A percentile compares a stretch with the other conserved stretches of the same genome.
These are phyloP conservation scores for Lentinus tigrinus DNA, from an alignment of 768 basidiomycete genomes.

Conservation along the genomic window DNA sequence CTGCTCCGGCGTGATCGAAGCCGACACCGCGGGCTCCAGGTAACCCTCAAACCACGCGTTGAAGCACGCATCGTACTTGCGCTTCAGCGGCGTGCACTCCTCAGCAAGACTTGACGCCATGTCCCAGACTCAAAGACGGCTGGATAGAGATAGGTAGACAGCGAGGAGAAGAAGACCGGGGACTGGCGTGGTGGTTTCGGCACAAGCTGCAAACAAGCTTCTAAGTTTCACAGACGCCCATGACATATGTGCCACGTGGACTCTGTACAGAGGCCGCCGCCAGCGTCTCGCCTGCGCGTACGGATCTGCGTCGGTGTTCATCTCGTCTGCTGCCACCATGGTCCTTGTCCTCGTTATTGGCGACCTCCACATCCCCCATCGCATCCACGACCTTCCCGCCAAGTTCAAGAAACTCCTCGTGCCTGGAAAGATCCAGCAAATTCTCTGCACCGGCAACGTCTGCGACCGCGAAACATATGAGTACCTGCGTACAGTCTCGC, in stretches of 20 bases:
- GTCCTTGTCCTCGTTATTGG: slow-evolving; percentile 93
- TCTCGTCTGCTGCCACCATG: slow-evolving; percentile 42
- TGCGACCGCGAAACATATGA: slow-evolving; percentile 98
- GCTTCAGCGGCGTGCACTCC: slow-evolving; percentile 88
- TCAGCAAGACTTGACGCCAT: slow-evolving; percentile 83
- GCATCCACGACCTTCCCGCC: slow-evolving; percentile 84
- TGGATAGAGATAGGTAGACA: not conserved
- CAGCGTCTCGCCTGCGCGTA: not conserved
- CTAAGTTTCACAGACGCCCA: slow-evolving; percentile 11
- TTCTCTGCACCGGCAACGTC: slow-evolving; percentile 95
- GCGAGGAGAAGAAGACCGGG: not conserved
- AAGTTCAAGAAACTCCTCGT: slow-evolving; percentile 96
- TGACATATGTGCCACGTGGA: slow-evolving; percentile 17
- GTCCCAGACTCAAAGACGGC: not conserved
- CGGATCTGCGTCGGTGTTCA: not conserved
- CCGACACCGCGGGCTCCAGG: slow-evolving; percentile 71
- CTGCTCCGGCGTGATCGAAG: slow-evolving; percentile 45
- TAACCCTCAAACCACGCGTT: slow-evolving; percentile 98
- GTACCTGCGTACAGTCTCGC: slow-evolving; percentile 90
- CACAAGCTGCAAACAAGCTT: not conserved
- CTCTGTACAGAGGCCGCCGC: not conserved
- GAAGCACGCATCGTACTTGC: slow-evolving; percentile 90
- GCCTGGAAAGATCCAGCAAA: slow-evolving; percentile 93
- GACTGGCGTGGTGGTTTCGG: slow-evolving; percentile 1
- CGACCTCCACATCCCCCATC: slow-evolving; percentile 94